A percentile compares a stretch with the other conserved stretches of the same genome.
Conservation (phyloP, 2,329 filamentous ascomycete species). For the Akanthomyces lecanii region DNA sequence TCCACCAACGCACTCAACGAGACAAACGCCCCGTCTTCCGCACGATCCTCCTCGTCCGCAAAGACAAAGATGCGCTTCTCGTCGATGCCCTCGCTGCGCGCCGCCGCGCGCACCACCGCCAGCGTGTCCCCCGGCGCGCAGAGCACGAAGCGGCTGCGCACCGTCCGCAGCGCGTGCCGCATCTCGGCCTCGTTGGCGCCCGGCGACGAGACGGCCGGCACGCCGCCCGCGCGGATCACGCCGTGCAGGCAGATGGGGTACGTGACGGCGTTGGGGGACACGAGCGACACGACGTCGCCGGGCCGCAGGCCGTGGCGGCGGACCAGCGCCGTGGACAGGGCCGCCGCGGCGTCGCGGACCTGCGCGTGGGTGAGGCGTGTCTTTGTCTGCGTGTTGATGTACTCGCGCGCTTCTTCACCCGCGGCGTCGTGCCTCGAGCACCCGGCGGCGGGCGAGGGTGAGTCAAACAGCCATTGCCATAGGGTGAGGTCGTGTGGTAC, state of each 20-base stretch:
- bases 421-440: not conserved
- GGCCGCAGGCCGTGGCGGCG: not conserved
- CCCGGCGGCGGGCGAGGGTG: not conserved
- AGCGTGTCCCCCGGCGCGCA: not conserved
- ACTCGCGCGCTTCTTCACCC: not conserved
- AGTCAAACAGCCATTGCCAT: conserved; percentile 15
- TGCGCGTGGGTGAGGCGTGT: conserved; percentile 4
- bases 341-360: conserved; percentile 6
- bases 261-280: conserved; percentile 8
- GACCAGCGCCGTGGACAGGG: conserved; percentile 6
- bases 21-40: not conserved
- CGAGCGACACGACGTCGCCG: conserved; percentile 5
- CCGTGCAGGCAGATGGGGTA: conserved; percentile 10
- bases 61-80: not conserved
- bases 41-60: not conserved
- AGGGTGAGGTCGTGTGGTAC: conserved; percentile 9
- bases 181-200: conserved; percentile 1
- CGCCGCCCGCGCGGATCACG: conserved; percentile 13
- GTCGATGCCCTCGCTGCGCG: not conserved
- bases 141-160: conserved; percentile 4
- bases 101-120: not conserved
- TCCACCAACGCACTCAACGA: not conserved
- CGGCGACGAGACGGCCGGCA: conserved; percentile 10
- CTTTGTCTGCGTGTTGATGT: conserved; percentile 3
- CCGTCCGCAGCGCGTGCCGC: conserved; percentile 8